Evolutionary conservation across 768 basidiomycete species (phyloP), one percentile per base, ranked within the genome.

Genomic region (Termitomyces sp.): DNA sequence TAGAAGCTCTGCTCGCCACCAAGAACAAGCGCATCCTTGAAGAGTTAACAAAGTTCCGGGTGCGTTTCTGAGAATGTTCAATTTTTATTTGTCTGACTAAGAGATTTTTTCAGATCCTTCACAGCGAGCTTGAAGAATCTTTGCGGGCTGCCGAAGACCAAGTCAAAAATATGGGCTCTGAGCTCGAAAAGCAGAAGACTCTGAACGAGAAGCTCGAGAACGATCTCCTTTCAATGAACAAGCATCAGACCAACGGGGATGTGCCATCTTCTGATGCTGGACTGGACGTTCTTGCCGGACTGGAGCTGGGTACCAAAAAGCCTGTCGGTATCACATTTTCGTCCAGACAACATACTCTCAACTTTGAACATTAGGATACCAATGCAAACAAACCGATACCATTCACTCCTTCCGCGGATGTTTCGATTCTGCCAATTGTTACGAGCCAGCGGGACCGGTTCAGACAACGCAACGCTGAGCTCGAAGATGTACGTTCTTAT

Each of bases 391-490:
- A 54, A 21, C 21, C 57, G 3, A 64, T 63, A 61, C 60, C 54
- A 9, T 59, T 63, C 42, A 58, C 60, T 6, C 57, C 54, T 25
- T 82, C 90, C 2, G 91, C 90, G 5, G 96, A 98, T 66, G 91
- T 89, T 0, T 95, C 94, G 9, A 98, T 98, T 64, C 73, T 99
- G n/a, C 97, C 96, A 2, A 98, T 99, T 62, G 97, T 98, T 40
- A 98, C 97, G 1, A 90, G 91, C 65, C 97, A 99, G 68, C 82
- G 97, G 56, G 97, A 99, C 68, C 82, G 96, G n/a, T 99, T 98
- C 83, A 80, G 96, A 50, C 93, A 95, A 69, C 86, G 97, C 19
- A 98, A 98, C 68, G 90, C 93, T 19, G 97, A 99, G 66, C 81
- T 99, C 16, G 96, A 99, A 74, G 96, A 98, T 78, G 93, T 90